Evolutionary conservation across 192 early-diverging fungal genomes (phyloP).

Genomic region (Pilaira anomala): DNA sequence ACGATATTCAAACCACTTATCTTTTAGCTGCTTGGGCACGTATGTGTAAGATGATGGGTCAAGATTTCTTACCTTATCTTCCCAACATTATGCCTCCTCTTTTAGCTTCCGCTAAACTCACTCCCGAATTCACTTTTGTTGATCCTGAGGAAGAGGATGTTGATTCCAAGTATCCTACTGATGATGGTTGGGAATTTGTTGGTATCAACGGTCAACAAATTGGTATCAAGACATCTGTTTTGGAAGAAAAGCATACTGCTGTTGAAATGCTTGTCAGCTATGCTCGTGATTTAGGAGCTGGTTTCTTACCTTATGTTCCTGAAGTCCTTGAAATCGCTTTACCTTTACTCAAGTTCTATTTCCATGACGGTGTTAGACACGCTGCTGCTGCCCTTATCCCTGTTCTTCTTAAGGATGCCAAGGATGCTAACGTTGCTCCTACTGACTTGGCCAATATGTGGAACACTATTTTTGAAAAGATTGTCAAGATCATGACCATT

Average conservation of each 20-base stretch:
- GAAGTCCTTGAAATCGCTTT: conserved; percentile 82
- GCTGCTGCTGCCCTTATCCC: conserved; percentile 86
- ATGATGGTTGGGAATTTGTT: conserved; percentile 98
- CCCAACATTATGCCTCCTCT: conserved; percentile 91
- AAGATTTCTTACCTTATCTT: conserved; percentile 93
- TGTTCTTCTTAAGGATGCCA: conserved; percentile 64
- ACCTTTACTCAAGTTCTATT: conserved; percentile 93
- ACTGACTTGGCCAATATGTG: conserved; percentile 66
- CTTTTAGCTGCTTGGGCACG: conserved; percentile 95
- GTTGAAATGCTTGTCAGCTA: conserved; percentile 98
- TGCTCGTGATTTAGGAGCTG: conserved; percentile 85
- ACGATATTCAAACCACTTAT: conserved; percentile 93
- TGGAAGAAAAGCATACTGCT: conserved; percentile 98
- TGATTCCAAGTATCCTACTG: conserved; percentile 84
- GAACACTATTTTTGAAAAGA: conserved; percentile 68
- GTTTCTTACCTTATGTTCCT: conserved; percentile 84
- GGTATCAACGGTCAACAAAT: conserved; percentile 90
- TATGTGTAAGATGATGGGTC: conserved; percentile 90
- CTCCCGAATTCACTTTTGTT: conserved; percentile 91
- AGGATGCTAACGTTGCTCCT: conserved; percentile 45
- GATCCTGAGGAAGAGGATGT: conserved; percentile 70
- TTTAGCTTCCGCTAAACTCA: conserved; percentile 76
- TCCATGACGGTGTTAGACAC: conserved; percentile 93
- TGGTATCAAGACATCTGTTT: conserved; percentile 89
- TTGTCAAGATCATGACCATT: conserved; percentile 72